These are phyloP conservation scores for Tetrapisispora pingtungensis DNA, from an alignment of 805 yeast genomes.

Conservation along the genomic window DNA sequence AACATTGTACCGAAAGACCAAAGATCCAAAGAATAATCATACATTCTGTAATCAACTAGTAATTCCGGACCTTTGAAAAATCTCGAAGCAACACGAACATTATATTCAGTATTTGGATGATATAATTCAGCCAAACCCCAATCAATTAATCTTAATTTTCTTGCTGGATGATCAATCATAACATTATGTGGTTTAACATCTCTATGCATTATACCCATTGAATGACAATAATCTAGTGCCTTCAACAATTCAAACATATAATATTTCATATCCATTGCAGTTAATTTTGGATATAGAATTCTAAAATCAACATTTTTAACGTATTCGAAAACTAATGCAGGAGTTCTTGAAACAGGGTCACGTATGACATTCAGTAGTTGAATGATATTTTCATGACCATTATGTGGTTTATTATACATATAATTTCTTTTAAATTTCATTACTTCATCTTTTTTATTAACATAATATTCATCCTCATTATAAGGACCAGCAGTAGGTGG, in stretches of 20 bases:
- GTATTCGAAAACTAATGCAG: constrained; percentile 79
- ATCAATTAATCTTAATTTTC: constrained; percentile 70
- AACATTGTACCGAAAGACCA: constrained; percentile 94
- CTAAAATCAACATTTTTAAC: constrained; percentile 79
- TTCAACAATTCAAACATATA: constrained; percentile 72
- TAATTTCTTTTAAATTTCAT: constrained; percentile 17
- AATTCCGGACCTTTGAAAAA: constrained; percentile 92
- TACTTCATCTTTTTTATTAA: constrained; percentile 21
- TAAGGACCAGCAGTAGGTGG: constrained; percentile 23
- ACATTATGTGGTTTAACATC: constrained; percentile 95
- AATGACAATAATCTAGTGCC: constrained; percentile 83
- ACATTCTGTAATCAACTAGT: constrained; percentile 73
- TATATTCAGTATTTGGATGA: constrained; percentile 80
- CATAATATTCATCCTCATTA: constrained; percentile 21
- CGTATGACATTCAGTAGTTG: constrained; percentile 71
- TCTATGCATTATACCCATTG: constrained; percentile 92
- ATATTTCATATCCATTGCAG: constrained; percentile 65
- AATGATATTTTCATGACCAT: constrained; percentile 55
- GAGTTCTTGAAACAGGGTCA: constrained; percentile 71
- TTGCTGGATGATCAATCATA: constrained; percentile 78
- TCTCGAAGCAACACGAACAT: constrained; percentile 88
- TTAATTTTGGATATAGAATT: constrained; percentile 66
- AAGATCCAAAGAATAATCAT: constrained; percentile 83
- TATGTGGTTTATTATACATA: constrained; percentile 26
- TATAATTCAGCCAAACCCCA: constrained; percentile 96